A percentile compares a stretch with the other conserved stretches of the same genome.
Evolutionary conservation across 805 yeast genomes (phyloP).

Genomic region (Metschnikowia picachoensis): DNA sequence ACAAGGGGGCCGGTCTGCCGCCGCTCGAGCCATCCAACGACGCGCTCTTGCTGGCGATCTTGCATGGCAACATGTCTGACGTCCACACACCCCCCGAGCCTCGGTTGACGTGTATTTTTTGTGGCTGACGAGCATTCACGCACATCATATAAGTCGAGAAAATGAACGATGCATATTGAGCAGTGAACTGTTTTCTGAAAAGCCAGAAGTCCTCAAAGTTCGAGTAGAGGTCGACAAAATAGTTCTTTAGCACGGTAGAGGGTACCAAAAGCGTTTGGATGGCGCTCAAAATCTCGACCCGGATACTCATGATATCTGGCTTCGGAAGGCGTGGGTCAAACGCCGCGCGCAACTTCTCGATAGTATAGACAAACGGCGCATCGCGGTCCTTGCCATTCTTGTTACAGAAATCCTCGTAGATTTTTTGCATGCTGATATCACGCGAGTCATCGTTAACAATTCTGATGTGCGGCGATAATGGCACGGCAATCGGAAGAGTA

Average conservation of each 20-base stretch:
- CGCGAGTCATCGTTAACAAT: constrained; percentile 78
- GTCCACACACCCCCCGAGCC: constrained; percentile 89
- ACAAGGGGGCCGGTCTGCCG: constrained; percentile 70
- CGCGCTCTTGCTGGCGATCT: constrained; percentile 55
- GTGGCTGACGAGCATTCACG: constrained; percentile 89
- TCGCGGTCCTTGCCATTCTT: constrained; percentile 72
- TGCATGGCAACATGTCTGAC: constrained; percentile 91
- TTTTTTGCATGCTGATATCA: constrained; percentile 71
- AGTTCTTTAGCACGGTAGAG: constrained; percentile 72
- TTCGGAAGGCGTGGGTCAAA: constrained; percentile 90
- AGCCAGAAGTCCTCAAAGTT: constrained; percentile 95
- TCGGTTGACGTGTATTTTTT: constrained; percentile 79
- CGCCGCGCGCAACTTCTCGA: constrained; percentile 84
- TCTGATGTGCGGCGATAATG: constrained; percentile 91
- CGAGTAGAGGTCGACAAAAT: constrained; percentile 65
- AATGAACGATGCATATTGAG: constrained; percentile 89
- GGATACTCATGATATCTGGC: constrained; percentile 84
- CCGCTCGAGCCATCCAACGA: constrained; percentile 44
- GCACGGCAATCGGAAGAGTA: constrained; percentile 88
- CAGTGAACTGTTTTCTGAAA: constrained; percentile 90
- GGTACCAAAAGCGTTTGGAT: constrained; percentile 88
- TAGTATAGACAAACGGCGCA: constrained; percentile 82
- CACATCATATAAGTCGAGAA: constrained; percentile 94
- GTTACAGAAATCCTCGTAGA: constrained; percentile 85
- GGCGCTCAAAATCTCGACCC: constrained; percentile 87